A percentile compares a stretch with the other conserved stretches of the same genome.
Conservation (phyloP, 495 filamentous ascomycete species). For the Tuber brumale region DNA sequence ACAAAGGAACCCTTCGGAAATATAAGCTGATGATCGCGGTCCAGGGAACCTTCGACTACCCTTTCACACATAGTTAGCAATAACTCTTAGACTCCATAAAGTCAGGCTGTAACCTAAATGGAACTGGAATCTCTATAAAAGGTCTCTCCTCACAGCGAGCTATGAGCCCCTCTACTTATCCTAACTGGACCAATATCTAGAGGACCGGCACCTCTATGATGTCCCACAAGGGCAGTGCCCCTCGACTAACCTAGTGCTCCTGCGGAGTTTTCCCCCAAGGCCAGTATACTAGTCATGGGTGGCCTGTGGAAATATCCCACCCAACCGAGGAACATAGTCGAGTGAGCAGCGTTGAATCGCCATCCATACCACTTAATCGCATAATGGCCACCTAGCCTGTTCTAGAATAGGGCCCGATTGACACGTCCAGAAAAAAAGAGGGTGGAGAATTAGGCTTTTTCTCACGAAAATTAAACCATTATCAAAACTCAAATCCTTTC, state of each 20-base stretch:
- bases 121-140: neutral
- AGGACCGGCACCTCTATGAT: neutral
- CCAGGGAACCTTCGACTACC: neutral
- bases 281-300: neutral
- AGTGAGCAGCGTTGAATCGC: neutral
- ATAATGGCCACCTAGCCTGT: neutral
- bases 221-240: neutral
- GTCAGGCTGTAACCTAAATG: neutral
- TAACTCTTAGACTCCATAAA: neutral
- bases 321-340: neutral
- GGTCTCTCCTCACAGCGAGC: neutral
- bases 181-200: neutral
- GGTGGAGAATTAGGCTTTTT: neutral
- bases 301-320: neutral
- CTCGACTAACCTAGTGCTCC: neutral
- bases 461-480: no score
- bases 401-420: neutral
- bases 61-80: neutral
- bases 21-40: neutral
- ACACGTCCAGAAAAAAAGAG: neutral
- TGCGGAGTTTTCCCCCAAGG: neutral
- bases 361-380: neutral
- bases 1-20: neutral
- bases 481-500: neutral
- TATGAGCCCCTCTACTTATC: neutral